phyloP scores from a whole-genome alignment of 331 rosid species.

The Acacia pycnantha region DNA sequence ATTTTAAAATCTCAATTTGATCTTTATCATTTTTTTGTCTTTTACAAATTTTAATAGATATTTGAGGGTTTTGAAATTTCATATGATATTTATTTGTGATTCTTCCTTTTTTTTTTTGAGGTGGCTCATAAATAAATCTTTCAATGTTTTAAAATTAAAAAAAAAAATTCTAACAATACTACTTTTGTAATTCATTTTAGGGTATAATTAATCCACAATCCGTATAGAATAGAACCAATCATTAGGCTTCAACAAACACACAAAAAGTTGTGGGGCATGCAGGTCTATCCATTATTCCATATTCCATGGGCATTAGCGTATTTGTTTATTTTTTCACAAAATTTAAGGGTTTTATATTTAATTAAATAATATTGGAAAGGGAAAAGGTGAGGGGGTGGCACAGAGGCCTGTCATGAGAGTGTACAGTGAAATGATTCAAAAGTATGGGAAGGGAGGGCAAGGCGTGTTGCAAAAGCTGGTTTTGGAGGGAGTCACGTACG shows the following conservation, averaged over 20 bases:
- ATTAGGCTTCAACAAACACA: slow-evolving; percentile 26
- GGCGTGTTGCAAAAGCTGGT: slow-evolving; percentile 33
- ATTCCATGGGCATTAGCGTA: background rate
- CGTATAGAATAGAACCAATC: slow-evolving; percentile 22
- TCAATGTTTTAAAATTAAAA: background rate
- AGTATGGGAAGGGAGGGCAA: background rate
- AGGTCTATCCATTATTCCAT: background rate
- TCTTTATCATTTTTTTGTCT: no score
- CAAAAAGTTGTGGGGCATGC: slow-evolving; percentile 20
- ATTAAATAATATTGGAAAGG: background rate
- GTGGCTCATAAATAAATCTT: background rate
- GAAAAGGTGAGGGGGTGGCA: slow-evolving; percentile 3
- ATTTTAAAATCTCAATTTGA: no score
- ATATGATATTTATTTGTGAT: no score
- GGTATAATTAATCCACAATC: background rate
- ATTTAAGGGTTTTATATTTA: background rate
- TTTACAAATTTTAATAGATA: no score
- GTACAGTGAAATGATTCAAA: slow-evolving; percentile 7
- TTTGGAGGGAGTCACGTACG: slow-evolving; percentile 18
- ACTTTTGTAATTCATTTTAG: background rate
- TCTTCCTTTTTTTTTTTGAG: background rate
- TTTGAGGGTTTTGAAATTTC: no score
- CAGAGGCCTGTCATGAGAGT: background rate
- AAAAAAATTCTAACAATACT: background rate
- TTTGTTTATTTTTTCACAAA: background rate